Base-by-base conservation (phyloP, 306 rosid species). In the Mimosa bimucronata region DNA sequence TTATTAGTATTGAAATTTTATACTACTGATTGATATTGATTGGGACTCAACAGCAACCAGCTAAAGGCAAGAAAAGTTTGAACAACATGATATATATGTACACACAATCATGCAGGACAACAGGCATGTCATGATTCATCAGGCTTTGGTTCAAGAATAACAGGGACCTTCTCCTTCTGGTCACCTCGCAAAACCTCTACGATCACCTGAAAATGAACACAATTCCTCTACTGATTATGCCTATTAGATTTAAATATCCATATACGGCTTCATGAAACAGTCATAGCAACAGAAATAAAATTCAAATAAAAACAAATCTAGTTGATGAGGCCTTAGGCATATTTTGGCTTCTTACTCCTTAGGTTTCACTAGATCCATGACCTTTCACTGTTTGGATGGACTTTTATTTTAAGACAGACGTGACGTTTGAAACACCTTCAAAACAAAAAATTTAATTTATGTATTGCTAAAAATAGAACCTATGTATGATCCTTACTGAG, bases 391-490 rank as follows among this genome's bases (percentile, higher is more conserved):
- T n/a, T 19, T 53, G 12, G 60, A 53, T 19, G 19, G 10, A 53
- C 60, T n/a, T n/a, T n/a, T n/a, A n/a, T 53, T 53, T 53, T 53
- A 53, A n/a, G 60, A n/a, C 60, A n/a, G 60, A 53, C 25, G 60
- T 53, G 26, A 53, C 25, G 60, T 53, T 53, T 53, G 26, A 19
- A 19, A 7, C 60, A 53, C 12, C 10, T 19, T n/a, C 60, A 25
- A 53, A 52, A 53, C 26, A 8, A 53, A n/a, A 53, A 53, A n/a
- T 19, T 7, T 19, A 53, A 53, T n/a, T n/a, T n/a, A n/a, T n/a
- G n/a, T 53, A 19, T 7, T 7, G 25, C 28, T 53, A 53, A 53
- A 50, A 53, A 19, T n/a, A 53, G 60, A 53, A 53, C 4, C 25
- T 7, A 52, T 52, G 9, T 18, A 50, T 53, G 26, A 19, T 53